Conservation (phyloP, 345 rosid genomes). For the Salix udensis region DNA sequence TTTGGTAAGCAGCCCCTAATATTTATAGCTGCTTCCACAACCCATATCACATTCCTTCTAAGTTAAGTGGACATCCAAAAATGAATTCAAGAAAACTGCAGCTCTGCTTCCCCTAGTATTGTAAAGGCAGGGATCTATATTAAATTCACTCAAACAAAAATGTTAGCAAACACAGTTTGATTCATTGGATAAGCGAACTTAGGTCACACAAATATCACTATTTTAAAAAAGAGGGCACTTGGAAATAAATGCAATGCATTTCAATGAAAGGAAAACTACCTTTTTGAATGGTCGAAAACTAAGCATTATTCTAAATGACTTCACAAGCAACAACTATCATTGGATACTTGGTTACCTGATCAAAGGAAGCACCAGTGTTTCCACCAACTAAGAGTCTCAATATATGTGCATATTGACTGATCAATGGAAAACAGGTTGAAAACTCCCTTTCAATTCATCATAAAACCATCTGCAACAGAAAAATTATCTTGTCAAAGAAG, state of each 20-base stretch:
- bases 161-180: no score
- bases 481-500: background rate
- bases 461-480: constrained; percentile 58
- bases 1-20: no score
- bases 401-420: constrained; percentile 1
- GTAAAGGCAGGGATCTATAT: no score
- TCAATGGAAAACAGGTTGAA: constrained; percentile 53
- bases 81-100: no score
- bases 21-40: no score
- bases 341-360: constrained; percentile 20
- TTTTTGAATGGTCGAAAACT: background rate
- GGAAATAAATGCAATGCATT: background rate
- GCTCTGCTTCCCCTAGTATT: no score
- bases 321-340: background rate
- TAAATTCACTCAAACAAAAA: no score
- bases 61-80: no score
- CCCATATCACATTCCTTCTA: no score
- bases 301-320: background rate
- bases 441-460: constrained; percentile 51
- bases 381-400: constrained; percentile 1
- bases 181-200: background rate
- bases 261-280: background rate
- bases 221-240: background rate
- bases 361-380: constrained; percentile 11
- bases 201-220: background rate